phyloP scores from a whole-genome alignment of 1,139 yeast genomes.

The Meyerozyma smithsonii region DNA sequence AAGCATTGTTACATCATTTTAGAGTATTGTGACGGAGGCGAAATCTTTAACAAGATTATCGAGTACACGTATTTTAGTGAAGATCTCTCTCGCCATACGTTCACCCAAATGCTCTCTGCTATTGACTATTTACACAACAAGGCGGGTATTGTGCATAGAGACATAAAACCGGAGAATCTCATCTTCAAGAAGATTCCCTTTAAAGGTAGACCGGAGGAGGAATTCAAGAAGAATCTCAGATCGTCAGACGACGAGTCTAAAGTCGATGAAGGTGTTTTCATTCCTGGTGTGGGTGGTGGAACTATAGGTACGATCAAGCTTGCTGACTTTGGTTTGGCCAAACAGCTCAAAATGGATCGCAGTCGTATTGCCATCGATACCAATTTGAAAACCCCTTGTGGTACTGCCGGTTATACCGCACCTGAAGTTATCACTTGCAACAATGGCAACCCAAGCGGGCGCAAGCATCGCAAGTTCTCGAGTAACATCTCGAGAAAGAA shows the following conservation, averaged over 20 bases:
- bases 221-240: slow-evolving; percentile 41
- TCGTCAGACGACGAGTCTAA: slow-evolving; percentile 75
- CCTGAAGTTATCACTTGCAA: slow-evolving; percentile 77
- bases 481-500: slow-evolving; percentile 50
- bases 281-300: slow-evolving; percentile 80
- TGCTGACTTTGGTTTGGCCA: slow-evolving; percentile 92
- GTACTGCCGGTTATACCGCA: slow-evolving; percentile 88
- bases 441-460: slow-evolving; percentile 11
- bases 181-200: slow-evolving; percentile 50
- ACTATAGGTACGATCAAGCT: slow-evolving; percentile 81
- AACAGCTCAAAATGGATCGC: slow-evolving; percentile 59
- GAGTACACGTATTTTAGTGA: slow-evolving; percentile 88
- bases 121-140: slow-evolving; percentile 75
- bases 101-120: slow-evolving; percentile 79
- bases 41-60: slow-evolving; percentile 89
- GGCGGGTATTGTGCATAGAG: slow-evolving; percentile 84
- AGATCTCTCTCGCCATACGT: slow-evolving; percentile 77
- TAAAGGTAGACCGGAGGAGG: slow-evolving; percentile 41
- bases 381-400: slow-evolving; percentile 81
- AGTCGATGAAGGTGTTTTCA: slow-evolving; percentile 81
- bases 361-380: slow-evolving; percentile 11
- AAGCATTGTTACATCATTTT: slow-evolving; percentile 69
- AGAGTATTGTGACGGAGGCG: slow-evolving; percentile 90
- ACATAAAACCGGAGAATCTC: slow-evolving; percentile 90
- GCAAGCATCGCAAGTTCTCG: slow-evolving; percentile 15